Conservation (phyloP, 2,329 filamentous ascomycete genomes). For the Aspergillus neotritici region DNA sequence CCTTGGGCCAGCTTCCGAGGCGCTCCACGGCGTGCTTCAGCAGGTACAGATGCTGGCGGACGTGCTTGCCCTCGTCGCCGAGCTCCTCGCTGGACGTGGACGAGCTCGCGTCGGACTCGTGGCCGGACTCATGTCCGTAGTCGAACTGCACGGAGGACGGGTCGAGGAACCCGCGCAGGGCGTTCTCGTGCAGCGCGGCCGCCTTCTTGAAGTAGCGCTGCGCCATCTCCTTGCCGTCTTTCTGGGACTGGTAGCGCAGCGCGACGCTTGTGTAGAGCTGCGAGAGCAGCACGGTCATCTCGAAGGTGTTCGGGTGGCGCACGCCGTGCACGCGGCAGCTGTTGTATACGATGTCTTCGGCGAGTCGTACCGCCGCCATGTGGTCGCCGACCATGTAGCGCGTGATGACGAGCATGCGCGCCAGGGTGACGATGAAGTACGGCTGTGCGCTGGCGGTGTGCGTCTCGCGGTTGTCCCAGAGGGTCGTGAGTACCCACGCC, state of each 20-base stretch:
- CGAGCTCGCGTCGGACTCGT: conserved; percentile 6
- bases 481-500: conserved; percentile 35
- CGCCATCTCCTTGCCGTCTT: conserved; percentile 29
- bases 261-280: conserved; percentile 45
- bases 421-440: conserved; percentile 45
- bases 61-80: conserved; percentile 19
- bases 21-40: conserved; percentile 38
- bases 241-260: conserved; percentile 29
- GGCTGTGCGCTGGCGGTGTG: conserved; percentile 37
- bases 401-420: conserved; percentile 46
- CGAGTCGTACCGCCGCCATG: conserved; percentile 42
- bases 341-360: conserved; percentile 53
- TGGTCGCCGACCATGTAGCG: conserved; percentile 46
- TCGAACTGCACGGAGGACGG: conserved; percentile 23
- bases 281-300: conserved; percentile 46
- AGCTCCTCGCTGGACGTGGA: conserved; percentile 7
- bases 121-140: conserved; percentile 7
- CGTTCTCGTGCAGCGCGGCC: conserved; percentile 33
- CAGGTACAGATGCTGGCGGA: conserved; percentile 33
- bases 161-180: conserved; percentile 33
- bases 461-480: conserved; percentile 44
- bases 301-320: conserved; percentile 43
- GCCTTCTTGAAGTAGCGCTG: conserved; percentile 37
- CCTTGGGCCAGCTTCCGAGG: conserved; percentile 42
- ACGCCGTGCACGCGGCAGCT: conserved; percentile 48